Base-by-base conservation (phyloP, 345 rosid genomes). In the Salix exigua region DNA sequence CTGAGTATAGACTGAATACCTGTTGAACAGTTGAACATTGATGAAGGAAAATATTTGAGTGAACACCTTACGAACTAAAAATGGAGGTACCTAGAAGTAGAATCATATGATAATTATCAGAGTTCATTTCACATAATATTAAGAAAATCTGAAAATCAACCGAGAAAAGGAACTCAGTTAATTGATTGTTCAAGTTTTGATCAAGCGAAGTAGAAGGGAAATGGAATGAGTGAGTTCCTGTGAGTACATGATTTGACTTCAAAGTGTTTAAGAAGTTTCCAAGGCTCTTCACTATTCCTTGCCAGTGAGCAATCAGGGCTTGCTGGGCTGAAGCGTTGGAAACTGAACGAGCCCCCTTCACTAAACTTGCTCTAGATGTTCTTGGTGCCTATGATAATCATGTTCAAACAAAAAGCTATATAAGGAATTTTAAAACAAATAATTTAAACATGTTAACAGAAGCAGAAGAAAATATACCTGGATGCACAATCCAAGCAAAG, bases 41-140 rank as follows among this genome's bases (percentile, higher is more conserved):
- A 94, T 90, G 89, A 94, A 94, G 68, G 98, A 94, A 88, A 92
- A 92, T 79, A 94, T 94, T 77, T 94, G 98, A 8, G 95, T 91
- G 80, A 94, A 94, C 83, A 92, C 97, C 80, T 94, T 94, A 5
- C 98, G 91, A 68, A 92, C 98, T 82, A 94, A 87, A 83, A 92
- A 92, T 67, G 98, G 92, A 10, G 97, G 98, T 76, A 92, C 98
- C 98, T 94, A 77, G 75, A 86, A 69, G 26, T 33, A 18, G 75
- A 35, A 60, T 69, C 5, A 30, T 6, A 28, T n/a, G 71, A 38
- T 51, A 44, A 48, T 28, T 28, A 28, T 42, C 28, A n/a, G 37
- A 33, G 37, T 1, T 26, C 68, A 28, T 19, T 50, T 65, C 10
- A 0, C 37, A 5, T 33, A 23, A 50, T 65, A 55, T 33, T 31